Percentiles rank a stretch among this genome's conserved stretches.
Conservation (phyloP, 148 eudicot species). For the Limonium bicolor region DNA sequence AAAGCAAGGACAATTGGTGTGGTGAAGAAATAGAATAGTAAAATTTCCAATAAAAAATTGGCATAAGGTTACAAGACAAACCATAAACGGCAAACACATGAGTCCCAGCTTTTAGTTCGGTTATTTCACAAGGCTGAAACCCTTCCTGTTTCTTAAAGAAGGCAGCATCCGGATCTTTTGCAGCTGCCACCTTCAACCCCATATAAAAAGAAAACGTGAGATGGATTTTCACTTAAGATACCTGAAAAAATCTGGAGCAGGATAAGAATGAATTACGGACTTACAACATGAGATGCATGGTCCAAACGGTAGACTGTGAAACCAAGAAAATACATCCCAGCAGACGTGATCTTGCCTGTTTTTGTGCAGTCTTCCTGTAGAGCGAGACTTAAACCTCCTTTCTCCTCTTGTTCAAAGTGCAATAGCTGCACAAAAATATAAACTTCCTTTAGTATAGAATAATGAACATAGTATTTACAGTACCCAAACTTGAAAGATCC, state of each 20-base stretch:
- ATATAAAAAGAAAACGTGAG: conserved; percentile 1
- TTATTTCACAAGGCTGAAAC: conserved; percentile 85
- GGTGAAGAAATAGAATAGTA: no score
- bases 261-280: conserved; percentile 5
- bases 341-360: conserved; percentile 68
- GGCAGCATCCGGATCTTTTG: conserved; percentile 85
- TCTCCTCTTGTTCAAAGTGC: conserved; percentile 76
- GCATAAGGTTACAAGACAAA: no score
- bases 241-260: background rate
- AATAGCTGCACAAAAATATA: conserved; percentile 70
- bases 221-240: background rate
- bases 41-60: background rate
- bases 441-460: no score
- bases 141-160: conserved; percentile 85
- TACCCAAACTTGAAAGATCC: conserved; percentile 96
- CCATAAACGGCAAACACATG: conserved; percentile 96
- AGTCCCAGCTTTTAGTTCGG: conserved; percentile 70
- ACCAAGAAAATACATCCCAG: conserved; percentile 98
- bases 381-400: conserved; percentile 82
- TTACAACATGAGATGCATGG: conserved; percentile 41
- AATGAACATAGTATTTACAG: conserved; percentile 89
- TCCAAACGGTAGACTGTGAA: conserved; percentile 84
- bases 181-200: conserved; percentile 41
- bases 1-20: conserved; percentile 4
- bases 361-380: conserved; percentile 93